Evolutionary conservation across 2,329 filamentous ascomycete species (phyloP), one percentile per base, ranked within the genome.

Genomic region (Dactylellina haptotyla): DNA sequence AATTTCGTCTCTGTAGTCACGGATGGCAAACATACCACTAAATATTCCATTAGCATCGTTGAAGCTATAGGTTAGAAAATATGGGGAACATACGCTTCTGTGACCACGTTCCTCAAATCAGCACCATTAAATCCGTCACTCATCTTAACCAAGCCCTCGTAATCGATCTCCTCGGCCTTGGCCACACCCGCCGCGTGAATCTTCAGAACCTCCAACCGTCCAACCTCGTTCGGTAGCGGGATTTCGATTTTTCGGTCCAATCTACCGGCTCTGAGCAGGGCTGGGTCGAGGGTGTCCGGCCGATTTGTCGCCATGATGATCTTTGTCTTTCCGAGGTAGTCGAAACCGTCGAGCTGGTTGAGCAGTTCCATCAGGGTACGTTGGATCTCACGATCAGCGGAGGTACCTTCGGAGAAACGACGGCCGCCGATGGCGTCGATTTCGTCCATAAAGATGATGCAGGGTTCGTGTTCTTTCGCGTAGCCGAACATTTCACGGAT

Each of bases 381-480:
- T 83, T 99, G 95, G 78, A 99, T 99, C 82, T 99, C 95, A 79
- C 96, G 90, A 84, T 99, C 95, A 56, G 95, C 95, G 72, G 93
- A 97, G 57, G 95, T 99, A 77, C 96, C 95, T 82, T 99, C 95
- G 0, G 92, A 97, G 83, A 99, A 99, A 79, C 95, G 88, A 79
- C 96, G 88, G 75, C 96, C 96, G 81, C 95, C 95, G 79, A 99
- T 99, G 80, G 95, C 95, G 80, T 99, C 95, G 80, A 99, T 99
- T 83, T 99, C 95, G 85, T 99, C 96, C 95, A 99, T 99, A 87
- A 99, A 99, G 83, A 99, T 99, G 82, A 99, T 99, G 82, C 95
- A 99, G 39, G 95, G 95, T 82, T 99, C 95, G 82, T 99, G 95
- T 82, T 99, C 96, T 83, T 97, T 98, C 79, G 96, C 95, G 80